Percentiles rank a stretch among this genome's conserved stretches.
phyloP scores from a whole-genome alignment of 257 asterid species.

The Ehretia macrophylla region DNA sequence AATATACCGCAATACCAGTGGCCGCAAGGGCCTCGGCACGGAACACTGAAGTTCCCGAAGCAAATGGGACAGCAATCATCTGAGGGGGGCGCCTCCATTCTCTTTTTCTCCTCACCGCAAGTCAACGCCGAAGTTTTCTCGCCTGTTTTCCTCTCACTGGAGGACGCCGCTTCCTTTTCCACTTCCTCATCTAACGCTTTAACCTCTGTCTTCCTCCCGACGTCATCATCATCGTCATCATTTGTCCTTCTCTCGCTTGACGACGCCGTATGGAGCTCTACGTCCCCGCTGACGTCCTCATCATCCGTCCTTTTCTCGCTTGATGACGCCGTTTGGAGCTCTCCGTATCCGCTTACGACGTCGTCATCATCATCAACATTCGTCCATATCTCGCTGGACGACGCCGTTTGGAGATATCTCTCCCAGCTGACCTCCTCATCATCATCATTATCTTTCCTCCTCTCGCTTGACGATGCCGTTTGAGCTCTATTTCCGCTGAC shows the following conservation, averaged over 20 bases:
- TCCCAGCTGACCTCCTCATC: conserved; percentile 15
- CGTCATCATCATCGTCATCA: background rate
- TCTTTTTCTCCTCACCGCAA: conserved; percentile 24
- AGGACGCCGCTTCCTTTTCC: conserved; percentile 19
- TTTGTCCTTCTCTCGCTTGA: background rate
- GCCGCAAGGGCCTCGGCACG: conserved; percentile 70
- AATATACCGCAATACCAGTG: conserved; percentile 77
- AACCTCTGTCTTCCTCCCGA: background rate
- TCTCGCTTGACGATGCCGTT: background rate
- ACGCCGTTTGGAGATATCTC: conserved; percentile 10
- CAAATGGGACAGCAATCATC: conserved; percentile 81
- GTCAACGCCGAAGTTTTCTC: conserved; percentile 3
- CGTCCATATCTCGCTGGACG: conserved; percentile 18
- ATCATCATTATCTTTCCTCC: background rate
- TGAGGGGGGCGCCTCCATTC: conserved; percentile 49
- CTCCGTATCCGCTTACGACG: background rate
- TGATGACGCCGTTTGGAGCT: conserved; percentile 3
- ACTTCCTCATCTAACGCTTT: conserved; percentile 10
- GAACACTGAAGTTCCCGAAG: conserved; percentile 49
- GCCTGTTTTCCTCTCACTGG: conserved; percentile 16
- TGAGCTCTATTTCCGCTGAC: background rate
- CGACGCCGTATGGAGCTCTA: background rate
- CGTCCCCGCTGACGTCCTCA: background rate
- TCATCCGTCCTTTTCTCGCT: background rate
- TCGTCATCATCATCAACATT: background rate